A percentile compares a stretch with the other conserved stretches of the same genome.
phyloP scores from a whole-genome alignment of 768 basidiomycete genomes.

The Lactarius sp. region DNA sequence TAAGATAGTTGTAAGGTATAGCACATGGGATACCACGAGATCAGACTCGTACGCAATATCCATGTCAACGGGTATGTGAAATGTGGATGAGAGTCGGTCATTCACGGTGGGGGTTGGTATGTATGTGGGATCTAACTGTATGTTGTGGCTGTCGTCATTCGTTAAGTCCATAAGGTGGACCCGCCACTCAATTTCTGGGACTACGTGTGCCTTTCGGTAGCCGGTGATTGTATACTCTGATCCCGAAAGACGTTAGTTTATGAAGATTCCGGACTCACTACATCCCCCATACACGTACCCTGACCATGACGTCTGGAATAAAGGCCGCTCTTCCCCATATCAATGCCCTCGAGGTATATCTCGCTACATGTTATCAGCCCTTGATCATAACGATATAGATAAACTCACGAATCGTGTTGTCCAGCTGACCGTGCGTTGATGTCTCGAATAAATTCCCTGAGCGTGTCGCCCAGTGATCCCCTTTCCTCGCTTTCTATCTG shows the following conservation, averaged over 20 bases:
- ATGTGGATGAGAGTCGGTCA: background rate
- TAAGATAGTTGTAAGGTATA: background rate
- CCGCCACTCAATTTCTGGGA: background rate
- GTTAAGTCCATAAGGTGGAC: conserved; percentile 2
- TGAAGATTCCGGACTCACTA: too few species aligned
- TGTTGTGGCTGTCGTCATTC: conserved; percentile 2
- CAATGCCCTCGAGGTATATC: background rate
- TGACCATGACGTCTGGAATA: too few species aligned
- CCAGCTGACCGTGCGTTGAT: background rate
- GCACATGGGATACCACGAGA: conserved; percentile 39
- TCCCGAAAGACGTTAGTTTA: background rate
- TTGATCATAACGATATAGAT: background rate
- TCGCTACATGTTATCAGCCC: background rate
- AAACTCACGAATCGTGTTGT: background rate
- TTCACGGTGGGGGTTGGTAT: conserved; percentile 13
- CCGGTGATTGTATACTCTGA: background rate
- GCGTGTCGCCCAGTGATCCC: background rate
- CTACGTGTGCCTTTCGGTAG: background rate
- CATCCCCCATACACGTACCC: background rate
- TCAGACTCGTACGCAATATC: conserved; percentile 3
- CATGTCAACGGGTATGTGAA: background rate
- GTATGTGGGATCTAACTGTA: background rate
- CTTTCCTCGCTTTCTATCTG: conserved; percentile 3
- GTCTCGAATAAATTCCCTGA: background rate
- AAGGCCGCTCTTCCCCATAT: background rate